A percentile compares a stretch with the other conserved stretches of the same genome.
phyloP scores from a whole-genome alignment of 495 filamentous ascomycete genomes.

The Entonaema liquescens region DNA sequence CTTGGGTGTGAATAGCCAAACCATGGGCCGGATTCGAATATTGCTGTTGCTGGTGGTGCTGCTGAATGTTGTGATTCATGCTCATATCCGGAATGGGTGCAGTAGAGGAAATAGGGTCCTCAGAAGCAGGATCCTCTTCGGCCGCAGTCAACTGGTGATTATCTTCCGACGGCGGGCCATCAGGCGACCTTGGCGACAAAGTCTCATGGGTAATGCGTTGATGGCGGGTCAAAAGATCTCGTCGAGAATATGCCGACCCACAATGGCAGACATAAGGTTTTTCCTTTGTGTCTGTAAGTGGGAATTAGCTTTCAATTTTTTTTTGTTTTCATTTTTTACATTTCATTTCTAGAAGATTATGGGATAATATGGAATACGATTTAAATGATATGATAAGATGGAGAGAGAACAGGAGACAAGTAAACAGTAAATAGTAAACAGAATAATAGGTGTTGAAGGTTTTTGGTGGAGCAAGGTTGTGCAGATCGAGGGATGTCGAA shows the following conservation, averaged over 20 bases:
- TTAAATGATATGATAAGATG: not conserved
- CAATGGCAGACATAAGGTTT: conserved; percentile 65
- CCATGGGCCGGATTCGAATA: conserved; percentile 40
- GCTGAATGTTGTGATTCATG: conserved; percentile 35
- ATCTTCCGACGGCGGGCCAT: conserved; percentile 44
- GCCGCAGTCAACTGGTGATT: conserved; percentile 40
- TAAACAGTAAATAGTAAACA: too few species aligned
- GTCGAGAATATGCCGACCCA: conserved; percentile 62
- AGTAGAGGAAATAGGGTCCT: conserved; percentile 27
- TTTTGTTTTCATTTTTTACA: not conserved
- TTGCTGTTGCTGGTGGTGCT: conserved; percentile 35
- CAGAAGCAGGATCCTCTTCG: conserved; percentile 42
- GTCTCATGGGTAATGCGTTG: conserved; percentile 54
- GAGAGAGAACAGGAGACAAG: not conserved
- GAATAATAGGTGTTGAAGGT: not conserved
- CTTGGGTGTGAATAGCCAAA: conserved; percentile 36
- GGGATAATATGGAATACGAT: not conserved
- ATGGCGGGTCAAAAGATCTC: conserved; percentile 64
- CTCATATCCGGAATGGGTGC: conserved; percentile 38
- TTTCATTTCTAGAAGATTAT: not conserved
- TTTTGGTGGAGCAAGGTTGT: conserved; percentile 30
- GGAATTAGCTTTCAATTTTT: conserved; percentile 33
- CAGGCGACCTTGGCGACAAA: conserved; percentile 44
- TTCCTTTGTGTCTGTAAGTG: conserved; percentile 59
- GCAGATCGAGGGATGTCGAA: conserved; percentile 28